Base-by-base conservation (phyloP, 345 rosid species). In the Orychophragmus violaceus region DNA sequence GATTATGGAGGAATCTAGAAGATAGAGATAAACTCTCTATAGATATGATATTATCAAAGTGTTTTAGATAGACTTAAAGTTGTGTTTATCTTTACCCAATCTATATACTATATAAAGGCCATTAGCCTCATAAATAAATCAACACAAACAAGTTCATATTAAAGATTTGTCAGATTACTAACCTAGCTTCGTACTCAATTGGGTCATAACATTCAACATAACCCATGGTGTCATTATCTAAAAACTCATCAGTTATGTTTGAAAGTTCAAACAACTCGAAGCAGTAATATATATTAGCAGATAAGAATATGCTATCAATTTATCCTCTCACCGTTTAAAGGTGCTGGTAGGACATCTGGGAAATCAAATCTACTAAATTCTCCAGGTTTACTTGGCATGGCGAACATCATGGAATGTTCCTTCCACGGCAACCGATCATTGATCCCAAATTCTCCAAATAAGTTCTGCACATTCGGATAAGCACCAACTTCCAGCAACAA, bases 361-460 rank as follows among this genome's bases (percentile, higher is more conserved):
- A 93, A 93, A 79, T 93, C 98, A 85, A 93, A 93, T 77, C 90
- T 82, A 76, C 94, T 93, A 68, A 88, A 93, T 68, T 93, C 97
- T 55, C 97, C 96, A 21, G 97, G 97, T 76, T 86, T 88, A 77
- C 84, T 87, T 71, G 97, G 97, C 94, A 93, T 90, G 24, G 98
- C 97, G 69, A 93, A 93, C 49, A 93, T 93, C 98, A 93, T 93
- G 58, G 96, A 93, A 63, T 93, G 98, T 71, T 93, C 97, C 77
- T 93, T 90, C 98, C 97, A 90, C 68, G 90, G 96, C 80, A 93
- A 76, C 70, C 94, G 83, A 64, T 93, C 97, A 46, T 84, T 76
- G 50, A 93, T 90, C 50, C 92, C 96, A 68, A 93, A 96, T 81
- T 93, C 97, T 52, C 94, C 91, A 66, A 93, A 90, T 69, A 93